A percentile compares a stretch with the other conserved stretches of the same genome.
phyloP scores from a whole-genome alignment of 495 filamentous ascomycete species.

The Podospora australis region DNA sequence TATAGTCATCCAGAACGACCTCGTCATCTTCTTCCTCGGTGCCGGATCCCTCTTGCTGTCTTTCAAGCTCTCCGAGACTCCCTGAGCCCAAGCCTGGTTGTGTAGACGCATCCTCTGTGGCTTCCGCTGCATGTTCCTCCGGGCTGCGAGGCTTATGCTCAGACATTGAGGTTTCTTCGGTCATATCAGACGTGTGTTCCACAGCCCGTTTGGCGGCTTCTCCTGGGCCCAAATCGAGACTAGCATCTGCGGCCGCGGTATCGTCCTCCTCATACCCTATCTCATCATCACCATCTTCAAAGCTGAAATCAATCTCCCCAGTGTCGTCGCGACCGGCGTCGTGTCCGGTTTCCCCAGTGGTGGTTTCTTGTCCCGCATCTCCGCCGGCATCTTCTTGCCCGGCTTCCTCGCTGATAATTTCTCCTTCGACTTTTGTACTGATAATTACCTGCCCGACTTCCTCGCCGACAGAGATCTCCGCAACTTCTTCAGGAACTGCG shows the following conservation, averaged over 20 bases:
- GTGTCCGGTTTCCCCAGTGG: slow-evolving; percentile 16
- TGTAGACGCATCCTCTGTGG: background rate
- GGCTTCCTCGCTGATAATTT: background rate
- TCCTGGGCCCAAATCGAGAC: background rate
- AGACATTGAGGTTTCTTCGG: background rate
- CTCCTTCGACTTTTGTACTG: too few species aligned
- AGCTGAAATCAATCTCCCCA: slow-evolving; percentile 8
- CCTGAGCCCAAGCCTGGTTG: background rate
- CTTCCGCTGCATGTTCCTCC: background rate
- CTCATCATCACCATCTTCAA: slow-evolving; percentile 25
- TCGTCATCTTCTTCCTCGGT: background rate
- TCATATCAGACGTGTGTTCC: too few species aligned
- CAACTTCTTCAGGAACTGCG: too few species aligned
- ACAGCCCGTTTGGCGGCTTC: background rate
- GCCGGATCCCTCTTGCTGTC: background rate
- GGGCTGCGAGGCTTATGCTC: background rate
- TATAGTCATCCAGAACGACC: background rate
- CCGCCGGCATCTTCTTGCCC: background rate
- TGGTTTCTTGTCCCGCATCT: background rate
- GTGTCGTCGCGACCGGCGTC: slow-evolving; percentile 16
- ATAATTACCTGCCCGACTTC: too few species aligned
- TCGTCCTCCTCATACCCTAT: slow-evolving; percentile 29
- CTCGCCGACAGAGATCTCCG: too few species aligned
- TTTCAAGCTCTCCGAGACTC: background rate
- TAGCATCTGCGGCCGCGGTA: background rate